A percentile compares a stretch with the other conserved stretches of the same genome.
These are phyloP conservation scores for Lichina pygmaea DNA, from an alignment of 495 filamentous ascomycete species.

Conservation along the genomic window DNA sequence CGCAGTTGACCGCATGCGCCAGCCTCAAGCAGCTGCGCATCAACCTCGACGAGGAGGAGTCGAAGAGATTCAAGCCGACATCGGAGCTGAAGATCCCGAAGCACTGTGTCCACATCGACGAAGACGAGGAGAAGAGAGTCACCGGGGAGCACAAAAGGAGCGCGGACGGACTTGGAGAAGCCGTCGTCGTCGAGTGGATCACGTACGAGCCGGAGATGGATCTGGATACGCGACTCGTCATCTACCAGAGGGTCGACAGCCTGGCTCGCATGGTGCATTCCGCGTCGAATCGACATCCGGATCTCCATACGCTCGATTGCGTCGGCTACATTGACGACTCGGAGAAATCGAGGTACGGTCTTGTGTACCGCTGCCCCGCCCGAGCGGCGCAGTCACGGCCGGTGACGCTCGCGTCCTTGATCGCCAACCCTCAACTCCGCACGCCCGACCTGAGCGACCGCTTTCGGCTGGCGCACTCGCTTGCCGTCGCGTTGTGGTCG, in stretches of 20 bases:
- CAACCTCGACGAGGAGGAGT: slow-evolving; percentile 11
- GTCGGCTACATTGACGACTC: slow-evolving; percentile 14
- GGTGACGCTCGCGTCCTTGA: slow-evolving; percentile 6
- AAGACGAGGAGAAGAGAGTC: slow-evolving; percentile 2
- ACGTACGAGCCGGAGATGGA: slow-evolving; percentile 11
- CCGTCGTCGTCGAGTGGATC: slow-evolving; percentile 13
- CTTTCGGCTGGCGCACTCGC: slow-evolving; percentile 10
- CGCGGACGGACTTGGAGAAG: not conserved
- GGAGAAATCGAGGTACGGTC: slow-evolving; percentile 8
- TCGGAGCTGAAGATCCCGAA: slow-evolving; percentile 9
- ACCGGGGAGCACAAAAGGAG: slow-evolving; percentile 5
- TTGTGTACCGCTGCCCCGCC: slow-evolving; percentile 8
- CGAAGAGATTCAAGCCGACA: slow-evolving; percentile 9
- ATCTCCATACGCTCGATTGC: slow-evolving; percentile 13
- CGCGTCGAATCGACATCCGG: slow-evolving; percentile 11
- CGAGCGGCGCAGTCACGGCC: slow-evolving; percentile 2
- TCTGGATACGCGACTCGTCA: slow-evolving; percentile 8
- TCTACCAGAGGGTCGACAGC: slow-evolving; percentile 13
- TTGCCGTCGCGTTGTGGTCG: slow-evolving; percentile 12
- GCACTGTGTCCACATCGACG: slow-evolving; percentile 2
- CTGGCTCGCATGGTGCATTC: slow-evolving; percentile 14
- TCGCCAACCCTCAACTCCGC: slow-evolving; percentile 7
- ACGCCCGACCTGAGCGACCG: slow-evolving; percentile 13
- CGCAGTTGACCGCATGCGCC: slow-evolving; percentile 11
- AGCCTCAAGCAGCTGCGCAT: slow-evolving; percentile 13